Conservation (phyloP, 1,284 basidiomycete species). For the Leucoagaricus sp. region DNA sequence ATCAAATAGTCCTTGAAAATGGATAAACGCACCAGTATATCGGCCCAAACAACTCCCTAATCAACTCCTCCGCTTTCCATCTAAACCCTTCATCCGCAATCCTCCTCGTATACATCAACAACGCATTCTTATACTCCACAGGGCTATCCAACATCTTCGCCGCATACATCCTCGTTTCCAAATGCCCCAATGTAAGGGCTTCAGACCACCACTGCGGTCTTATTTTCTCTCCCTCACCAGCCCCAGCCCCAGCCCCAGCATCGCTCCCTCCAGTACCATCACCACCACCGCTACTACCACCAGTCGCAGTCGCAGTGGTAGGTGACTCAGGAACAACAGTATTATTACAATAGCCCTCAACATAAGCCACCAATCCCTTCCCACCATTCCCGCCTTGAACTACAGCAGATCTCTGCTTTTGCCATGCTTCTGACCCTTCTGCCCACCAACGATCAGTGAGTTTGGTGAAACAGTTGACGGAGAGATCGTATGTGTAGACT, state of each 20-base stretch:
- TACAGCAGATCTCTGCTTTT: too few relatives aligned
- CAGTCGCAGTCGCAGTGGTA: conserved; percentile 27
- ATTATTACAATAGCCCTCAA: conserved; percentile 15
- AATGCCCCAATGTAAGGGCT: conserved; percentile 80
- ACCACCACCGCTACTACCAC: too few relatives aligned
- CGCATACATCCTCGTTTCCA: conserved; percentile 79
- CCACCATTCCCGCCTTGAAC: conserved; percentile 11
- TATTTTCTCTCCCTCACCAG: conserved; percentile 34
- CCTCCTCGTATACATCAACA: conserved; percentile 78
- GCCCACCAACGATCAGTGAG: conserved; percentile 82
- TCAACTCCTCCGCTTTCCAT: conserved; percentile 84
- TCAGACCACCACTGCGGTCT: conserved; percentile 76
- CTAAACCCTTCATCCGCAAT: conserved; percentile 86
- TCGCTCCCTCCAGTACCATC: too few relatives aligned
- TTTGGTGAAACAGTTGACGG: conserved; percentile 68
- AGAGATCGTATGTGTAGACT: conserved; percentile 75
- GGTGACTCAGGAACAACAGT: conserved; percentile 52
- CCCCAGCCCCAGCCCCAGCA: neutral
- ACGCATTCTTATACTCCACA: conserved; percentile 77
- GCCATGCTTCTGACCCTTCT: conserved; percentile 75
- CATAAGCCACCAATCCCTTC: conserved; percentile 9
- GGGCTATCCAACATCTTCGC: conserved; percentile 75
- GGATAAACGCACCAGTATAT: conserved; percentile 68
- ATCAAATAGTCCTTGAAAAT: conserved; percentile 4
- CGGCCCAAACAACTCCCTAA: conserved; percentile 86